phyloP scores from a whole-genome alignment of 805 yeast species.

The Pichia exigua region DNA sequence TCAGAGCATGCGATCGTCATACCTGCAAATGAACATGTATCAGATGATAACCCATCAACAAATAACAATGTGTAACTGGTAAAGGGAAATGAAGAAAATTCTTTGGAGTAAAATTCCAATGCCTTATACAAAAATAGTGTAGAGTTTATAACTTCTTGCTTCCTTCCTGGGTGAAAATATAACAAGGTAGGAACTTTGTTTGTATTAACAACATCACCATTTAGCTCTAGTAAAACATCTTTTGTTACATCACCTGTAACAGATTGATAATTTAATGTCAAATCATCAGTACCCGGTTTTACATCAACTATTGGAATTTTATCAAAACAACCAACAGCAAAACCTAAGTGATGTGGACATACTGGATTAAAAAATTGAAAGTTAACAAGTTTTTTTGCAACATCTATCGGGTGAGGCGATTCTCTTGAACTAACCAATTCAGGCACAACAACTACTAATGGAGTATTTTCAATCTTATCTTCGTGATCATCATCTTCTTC shows the following conservation, averaged over 20 bases:
- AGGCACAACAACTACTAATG: constrained; percentile 60
- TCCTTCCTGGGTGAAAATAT: constrained; percentile 55
- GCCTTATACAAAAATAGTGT: constrained; percentile 72
- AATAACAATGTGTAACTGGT: constrained; percentile 73
- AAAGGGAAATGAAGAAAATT: constrained; percentile 90
- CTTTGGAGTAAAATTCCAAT: constrained; percentile 74
- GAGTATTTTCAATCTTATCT: constrained; percentile 37
- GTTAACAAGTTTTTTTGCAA: constrained; percentile 64
- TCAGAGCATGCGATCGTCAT: constrained; percentile 53
- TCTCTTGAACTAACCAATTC: constrained; percentile 61
- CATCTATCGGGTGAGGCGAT: constrained; percentile 67
- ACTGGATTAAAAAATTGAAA: constrained; percentile 81
- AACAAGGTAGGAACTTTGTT: constrained; percentile 47
- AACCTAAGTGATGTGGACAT: constrained; percentile 90
- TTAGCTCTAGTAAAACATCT: constrained; percentile 17
- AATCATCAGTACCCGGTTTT: constrained; percentile 26
- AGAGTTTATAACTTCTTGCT: constrained; percentile 54
- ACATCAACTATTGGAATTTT: constrained; percentile 45
- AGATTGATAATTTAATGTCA: constrained; percentile 13
- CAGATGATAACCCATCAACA: constrained; percentile 46
- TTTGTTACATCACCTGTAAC: constrained; percentile 23
- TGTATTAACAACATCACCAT: constrained; percentile 16
- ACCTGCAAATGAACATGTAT: constrained; percentile 66
- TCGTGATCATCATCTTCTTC: constrained; percentile 32
- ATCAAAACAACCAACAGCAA: constrained; percentile 87